Base-by-base conservation (phyloP, 805 yeast genomes). In the Clavispora asparagi region DNA sequence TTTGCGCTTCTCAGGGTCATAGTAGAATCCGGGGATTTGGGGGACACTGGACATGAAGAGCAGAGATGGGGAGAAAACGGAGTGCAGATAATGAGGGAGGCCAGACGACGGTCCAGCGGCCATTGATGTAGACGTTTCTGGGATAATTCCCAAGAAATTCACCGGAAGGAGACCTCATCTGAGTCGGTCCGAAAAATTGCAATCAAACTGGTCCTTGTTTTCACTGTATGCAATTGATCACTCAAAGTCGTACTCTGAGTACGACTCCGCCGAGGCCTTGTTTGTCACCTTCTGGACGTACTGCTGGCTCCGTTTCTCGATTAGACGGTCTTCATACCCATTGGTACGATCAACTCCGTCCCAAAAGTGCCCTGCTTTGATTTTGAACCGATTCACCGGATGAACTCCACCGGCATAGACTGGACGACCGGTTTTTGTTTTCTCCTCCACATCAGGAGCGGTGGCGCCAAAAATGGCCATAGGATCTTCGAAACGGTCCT, bases 321-420 rank as follows among this genome's bases (percentile, higher is more conserved):
- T 73, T 73, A 86, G 76, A 45, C 75, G 69, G 41, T 67, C 70
- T 60, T 91, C 98, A 64, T 86, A 91, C 4, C 96, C 97, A 59
- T 85, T 91, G 0, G 95, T 82, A 48, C 98, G 68, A 64, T 88
- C 91, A 1, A 91, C 82, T 0, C 97, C 97, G 63, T 87, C 96
- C 98, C 98, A 91, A 47, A 87, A 71, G 53, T 72, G 70, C 0
- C 97, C 97, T 0, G 97, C 95, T 5, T 68, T 65, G 12, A 91
- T 82, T 2, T 76, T 76, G 63, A 87, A 91, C 47, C 98, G 68
- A 59, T 91, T 91, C 17, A 78, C 78, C 0, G 87, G 81, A 45
- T 64, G 78, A 0, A 72, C 52, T 0, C 83, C 83, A 27, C 65
- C 57, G 17, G 44, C 60, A 54, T 83, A 89, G 1, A 77, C 61